Conservation (phyloP, 1,139 yeast genomes). For the Williopsis jadinii region DNA sequence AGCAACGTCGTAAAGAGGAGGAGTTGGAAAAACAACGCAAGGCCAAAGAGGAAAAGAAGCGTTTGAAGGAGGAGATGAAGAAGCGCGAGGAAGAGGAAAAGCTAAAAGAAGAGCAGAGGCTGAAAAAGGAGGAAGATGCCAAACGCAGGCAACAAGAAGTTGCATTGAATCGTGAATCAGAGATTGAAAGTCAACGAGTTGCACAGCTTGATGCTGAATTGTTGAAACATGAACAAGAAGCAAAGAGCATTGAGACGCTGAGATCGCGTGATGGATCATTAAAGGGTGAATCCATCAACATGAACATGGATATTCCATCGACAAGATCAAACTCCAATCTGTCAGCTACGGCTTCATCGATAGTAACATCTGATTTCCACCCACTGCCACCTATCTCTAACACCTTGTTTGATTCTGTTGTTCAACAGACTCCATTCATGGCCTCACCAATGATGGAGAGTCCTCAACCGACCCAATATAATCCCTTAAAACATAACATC, state of each 20-base stretch:
- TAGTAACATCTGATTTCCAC: background rate
- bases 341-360: background rate
- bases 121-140: conserved; percentile 8
- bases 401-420: background rate
- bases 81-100: conserved; percentile 22
- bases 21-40: conserved; percentile 32
- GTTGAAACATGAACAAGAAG: background rate
- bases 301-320: background rate
- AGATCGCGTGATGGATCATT: background rate
- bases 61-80: conserved; percentile 24
- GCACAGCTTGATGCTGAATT: background rate
- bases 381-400: background rate
- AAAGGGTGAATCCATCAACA: background rate
- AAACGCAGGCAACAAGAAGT: conserved; percentile 2
- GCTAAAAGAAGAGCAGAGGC: conserved; percentile 19
- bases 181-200: background rate
- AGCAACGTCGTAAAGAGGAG: conserved; percentile 34
- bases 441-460: conserved; percentile 1
- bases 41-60: conserved; percentile 26
- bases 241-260: background rate
- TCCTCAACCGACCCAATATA: background rate
- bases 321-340: background rate
- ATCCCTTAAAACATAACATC: conserved; percentile 5
- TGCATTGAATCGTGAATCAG: conserved; percentile 2
- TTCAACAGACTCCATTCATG: background rate